These are phyloP conservation scores for Quercus cerris DNA, from an alignment of 306 rosid species.

Conservation along the genomic window DNA sequence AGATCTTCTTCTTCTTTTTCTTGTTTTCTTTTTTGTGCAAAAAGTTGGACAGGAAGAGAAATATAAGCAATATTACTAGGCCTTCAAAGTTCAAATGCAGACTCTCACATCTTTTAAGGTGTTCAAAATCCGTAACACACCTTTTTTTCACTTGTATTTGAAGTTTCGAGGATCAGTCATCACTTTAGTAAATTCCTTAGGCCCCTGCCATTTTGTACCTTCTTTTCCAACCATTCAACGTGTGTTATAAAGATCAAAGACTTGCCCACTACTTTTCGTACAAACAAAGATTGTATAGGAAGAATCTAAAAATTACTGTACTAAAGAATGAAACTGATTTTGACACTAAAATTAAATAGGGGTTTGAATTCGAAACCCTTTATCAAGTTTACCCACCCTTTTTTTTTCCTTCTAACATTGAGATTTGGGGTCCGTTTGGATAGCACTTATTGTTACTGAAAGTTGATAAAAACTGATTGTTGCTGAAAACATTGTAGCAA, in stretches of 20 bases:
- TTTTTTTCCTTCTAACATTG: no score
- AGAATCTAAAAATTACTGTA: not conserved
- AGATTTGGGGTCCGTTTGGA: no score
- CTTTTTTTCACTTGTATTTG: not conserved
- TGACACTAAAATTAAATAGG: not conserved
- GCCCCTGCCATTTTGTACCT: not conserved
- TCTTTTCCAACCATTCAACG: not conserved
- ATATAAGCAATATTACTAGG: not conserved
- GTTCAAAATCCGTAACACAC: not conserved
- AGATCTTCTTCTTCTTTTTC: not conserved
- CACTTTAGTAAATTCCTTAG: not conserved
- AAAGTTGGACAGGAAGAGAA: not conserved
- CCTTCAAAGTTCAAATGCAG: not conserved
- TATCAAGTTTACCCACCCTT: no score
- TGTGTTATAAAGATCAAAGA: not conserved
- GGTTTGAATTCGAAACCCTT: no score
- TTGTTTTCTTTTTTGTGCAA: no score
- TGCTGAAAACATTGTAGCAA: no score
- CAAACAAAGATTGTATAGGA: not conserved
- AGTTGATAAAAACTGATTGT: no score
- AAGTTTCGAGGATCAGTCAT: not conserved
- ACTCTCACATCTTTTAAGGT: not conserved
- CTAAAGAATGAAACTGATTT: not conserved
- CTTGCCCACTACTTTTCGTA: not conserved
- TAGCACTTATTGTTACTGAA: no score